Base-by-base conservation (phyloP, 306 rosid species). In the Alnus rubra region DNA sequence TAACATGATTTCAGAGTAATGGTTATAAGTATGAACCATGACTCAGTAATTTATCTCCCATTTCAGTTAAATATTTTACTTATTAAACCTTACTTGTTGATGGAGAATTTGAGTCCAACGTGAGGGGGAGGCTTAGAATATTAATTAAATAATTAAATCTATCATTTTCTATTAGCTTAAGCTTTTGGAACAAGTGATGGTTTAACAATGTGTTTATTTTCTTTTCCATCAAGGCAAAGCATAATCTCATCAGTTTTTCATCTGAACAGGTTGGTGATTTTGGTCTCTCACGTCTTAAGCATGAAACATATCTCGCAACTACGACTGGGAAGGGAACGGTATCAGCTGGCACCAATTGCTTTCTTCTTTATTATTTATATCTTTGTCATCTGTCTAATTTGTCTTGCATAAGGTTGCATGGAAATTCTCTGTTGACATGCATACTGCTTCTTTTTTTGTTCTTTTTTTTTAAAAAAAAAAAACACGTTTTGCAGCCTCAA, bases 261-360 rank as follows among this genome's bases (percentile, higher is more conserved):
- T 71, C 60, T 72, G 42, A 79, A 85, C 88, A 96, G 99, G 99
- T 96, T 76, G 98, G 96, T 47, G 99, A 93, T 86, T 96, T 96
- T 85, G 99, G 99, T 86, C 97, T 96, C 81, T 96, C 99, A 2
- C 94, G 99, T 71, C 93, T 96, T 53, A 96, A 96, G 93, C 91
- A 83, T 14, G 97, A 93, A 72, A 93, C 99, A 28, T 96, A 63
- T 88, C 97, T 96, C 81, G 88, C 93, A 73, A 93, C 99, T 10
- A 96, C 89, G 87, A 93, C 96, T 1, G 99, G 99, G 86, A 93
- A 92, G 87, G 99, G 99, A 87, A 96, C 99, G 92, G 99, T 96
- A 84, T 35, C 54, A 31, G 55, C 78, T 53, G 48, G 74, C 74
- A 58, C 74, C 28, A 7, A 70, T 14, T 50, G 2, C 75, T 72